phyloP scores from a whole-genome alignment of 768 basidiomycete species.

The Naganishia randhawae region DNA sequence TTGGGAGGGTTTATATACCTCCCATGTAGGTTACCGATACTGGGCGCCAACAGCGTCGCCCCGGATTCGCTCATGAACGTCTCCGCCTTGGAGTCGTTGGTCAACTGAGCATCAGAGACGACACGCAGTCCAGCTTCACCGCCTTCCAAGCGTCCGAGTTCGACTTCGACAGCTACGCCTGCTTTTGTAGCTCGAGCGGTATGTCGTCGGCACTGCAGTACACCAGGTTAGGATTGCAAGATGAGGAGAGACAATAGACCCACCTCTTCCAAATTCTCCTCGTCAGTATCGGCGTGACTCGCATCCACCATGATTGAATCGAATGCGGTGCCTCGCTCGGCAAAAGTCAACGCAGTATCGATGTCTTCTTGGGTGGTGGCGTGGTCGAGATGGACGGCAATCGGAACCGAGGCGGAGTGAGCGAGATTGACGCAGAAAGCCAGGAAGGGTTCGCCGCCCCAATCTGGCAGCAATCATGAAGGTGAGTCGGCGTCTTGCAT shows the following conservation, averaged over 20 bases:
- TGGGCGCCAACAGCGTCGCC: constrained; percentile 51
- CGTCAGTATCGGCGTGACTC: constrained; percentile 43
- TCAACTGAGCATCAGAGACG: constrained; percentile 49
- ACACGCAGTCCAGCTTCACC: constrained; percentile 46
- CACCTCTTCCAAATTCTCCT: constrained; percentile 32
- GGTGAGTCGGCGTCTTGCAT: neutral
- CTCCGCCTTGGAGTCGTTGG: constrained; percentile 49
- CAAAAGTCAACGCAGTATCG: constrained; percentile 48
- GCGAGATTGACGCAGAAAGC: constrained; percentile 48
- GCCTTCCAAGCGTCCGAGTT: constrained; percentile 50
- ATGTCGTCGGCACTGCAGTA: constrained; percentile 43
- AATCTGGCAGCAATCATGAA: neutral
- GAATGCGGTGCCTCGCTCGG: constrained; percentile 50
- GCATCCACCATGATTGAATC: constrained; percentile 53
- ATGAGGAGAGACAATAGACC: constrained; percentile 43
- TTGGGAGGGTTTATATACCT: constrained; percentile 48
- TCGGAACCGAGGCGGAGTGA: constrained; percentile 49
- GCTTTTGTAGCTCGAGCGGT: constrained; percentile 47
- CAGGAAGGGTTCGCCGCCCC: constrained; percentile 44
- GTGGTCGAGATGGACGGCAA: constrained; percentile 51
- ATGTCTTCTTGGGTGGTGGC: constrained; percentile 50
- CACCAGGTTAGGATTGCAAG: constrained; percentile 44
- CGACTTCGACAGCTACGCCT: constrained; percentile 51
- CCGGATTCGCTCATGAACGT: constrained; percentile 49
- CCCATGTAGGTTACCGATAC: constrained; percentile 51